Base-by-base conservation (phyloP, 2,329 filamentous ascomycete species). In the Coniella vitis region DNA sequence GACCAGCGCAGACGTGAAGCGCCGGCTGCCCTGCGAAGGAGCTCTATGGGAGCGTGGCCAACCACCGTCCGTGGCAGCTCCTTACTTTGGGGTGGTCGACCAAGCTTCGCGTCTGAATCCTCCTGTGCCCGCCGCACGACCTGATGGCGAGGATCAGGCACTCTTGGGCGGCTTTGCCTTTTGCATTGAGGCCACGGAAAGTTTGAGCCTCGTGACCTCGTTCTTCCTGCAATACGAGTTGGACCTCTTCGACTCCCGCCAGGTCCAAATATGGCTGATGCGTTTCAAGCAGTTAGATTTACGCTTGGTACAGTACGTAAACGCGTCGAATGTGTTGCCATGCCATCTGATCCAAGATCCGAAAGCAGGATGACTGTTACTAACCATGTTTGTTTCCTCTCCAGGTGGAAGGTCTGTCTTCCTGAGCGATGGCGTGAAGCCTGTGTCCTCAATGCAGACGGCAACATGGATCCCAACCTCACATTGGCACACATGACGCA, bases 391-490 rank as follows among this genome's bases (percentile, higher is more conserved):
- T n/a, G n/a, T n/a, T n/a, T n/a, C n/a, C n/a, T n/a, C n/a, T n/a
- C n/a, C n/a, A n/a, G n/a, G n/a, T 72, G 70, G 70, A 72, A 72
- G 49, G 61, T 71, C 36, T 69, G 71, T 41, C 60, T 73, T 0
- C 70, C 70, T 0, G 63, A 65, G 38, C 63, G 64, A 45, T 73
- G 70, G 70, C 57, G 61, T 2, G 63, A 65, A 20, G 63, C 64
- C 1, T 67, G 69, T 20, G 68, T 66, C 7, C 55, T 69, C 2
- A 69, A 72, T 38, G 56, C 55, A 8, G 64, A 69, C 42, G 59
- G 60, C 14, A 59, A 59, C 9, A 67, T 74, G 61, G 71, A 74
- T 47, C 69, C 70, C 4, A 73, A 74, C 43, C 58, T 70, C 12
- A 69, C 67, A 0, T 54, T 70, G 3, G 67, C 69, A 0, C 69